phyloP scores from a whole-genome alignment of 257 asterid genomes.

The Salvia hispanica region DNA sequence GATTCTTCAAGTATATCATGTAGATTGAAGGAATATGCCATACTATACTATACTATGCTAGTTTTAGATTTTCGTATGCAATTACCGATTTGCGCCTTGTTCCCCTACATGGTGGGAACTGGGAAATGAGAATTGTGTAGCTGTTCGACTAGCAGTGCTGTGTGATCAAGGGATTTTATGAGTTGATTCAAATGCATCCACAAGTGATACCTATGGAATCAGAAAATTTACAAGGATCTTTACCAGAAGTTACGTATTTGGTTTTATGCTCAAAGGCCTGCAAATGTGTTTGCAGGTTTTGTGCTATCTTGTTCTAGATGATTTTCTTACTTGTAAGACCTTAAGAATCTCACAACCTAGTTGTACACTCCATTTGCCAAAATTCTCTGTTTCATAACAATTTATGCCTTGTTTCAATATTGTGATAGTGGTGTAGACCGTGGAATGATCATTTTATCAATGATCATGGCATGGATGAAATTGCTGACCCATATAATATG shows the following conservation, averaged over 20 bases:
- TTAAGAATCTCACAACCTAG: constrained; percentile 5
- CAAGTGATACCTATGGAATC: constrained; percentile 13
- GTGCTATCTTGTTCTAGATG: neutral
- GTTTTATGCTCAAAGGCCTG: neutral
- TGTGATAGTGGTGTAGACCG: neutral
- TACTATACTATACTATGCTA: neutral
- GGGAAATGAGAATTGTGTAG: neutral
- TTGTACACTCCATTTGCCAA: neutral
- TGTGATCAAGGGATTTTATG: neutral
- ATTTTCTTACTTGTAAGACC: neutral
- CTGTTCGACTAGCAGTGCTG: neutral
- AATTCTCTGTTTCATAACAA: neutral
- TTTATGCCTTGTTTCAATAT: neutral
- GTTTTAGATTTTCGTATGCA: too few relatives aligned
- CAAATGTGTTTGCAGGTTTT: neutral
- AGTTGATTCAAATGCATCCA: neutral
- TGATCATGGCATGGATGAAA: neutral
- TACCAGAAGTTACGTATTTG: neutral
- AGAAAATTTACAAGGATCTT: neutral
- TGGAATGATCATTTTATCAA: constrained; percentile 15
- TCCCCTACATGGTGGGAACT: neutral
- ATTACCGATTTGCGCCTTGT: too few relatives aligned
- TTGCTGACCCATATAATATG: neutral
- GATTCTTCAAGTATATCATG: constrained; percentile 3
- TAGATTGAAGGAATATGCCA: constrained; percentile 3